Evolutionary conservation across 2,329 filamentous ascomycete genomes (phyloP), one percentile per base, ranked within the genome.

Genomic region (Aspergillus melleus): DNA sequence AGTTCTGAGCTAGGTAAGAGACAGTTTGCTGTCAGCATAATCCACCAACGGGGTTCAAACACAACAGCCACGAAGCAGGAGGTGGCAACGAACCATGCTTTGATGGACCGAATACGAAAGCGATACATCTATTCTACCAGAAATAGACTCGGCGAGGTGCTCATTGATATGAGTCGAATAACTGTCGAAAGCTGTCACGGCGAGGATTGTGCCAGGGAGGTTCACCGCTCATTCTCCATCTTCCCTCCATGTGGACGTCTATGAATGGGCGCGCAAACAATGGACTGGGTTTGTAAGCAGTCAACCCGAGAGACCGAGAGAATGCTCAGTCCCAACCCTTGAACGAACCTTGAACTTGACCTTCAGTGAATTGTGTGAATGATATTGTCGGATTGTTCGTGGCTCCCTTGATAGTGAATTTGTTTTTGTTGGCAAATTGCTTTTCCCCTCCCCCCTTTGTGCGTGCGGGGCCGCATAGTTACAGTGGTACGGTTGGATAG

Each of bases 101-200:
- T 19, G 50, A 22, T 14, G 26, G 44, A 47, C 47, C 52, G 29
- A 36, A 42, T 54, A 54, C 44, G 46, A 51, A 26, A 14, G 42
- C 42, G 46, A 49, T 19, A 46, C 55, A 51, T 61, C 47, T n/a
- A 44, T 49, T 51, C 22, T 6, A 22, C 19, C 47, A 36, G 19
- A 47, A 51, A 51, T 46, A 56, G 46, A 56, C 49, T 51, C 32
- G 29, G 24, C 32, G 46, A 39, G 19, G 29, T 46, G n/a, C 39
- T 55, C 44, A 4, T 16, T 12, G 36, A 39, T 61, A 58, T 55
- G 50, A 60, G 29, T 60, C 54, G 54, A 44, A 54, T 61, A 58
- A 52, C 53, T 62, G 39, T 60, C 54, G 54, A 49, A 54, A 54
- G 51, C 57, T 54, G 54, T 24, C 24, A 57, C 24, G 26, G 4